Evolutionary conservation across 2,329 filamentous ascomycete species (phyloP), one percentile per base, ranked within the genome.

Genomic region (Aspergillus viridinutans): DNA sequence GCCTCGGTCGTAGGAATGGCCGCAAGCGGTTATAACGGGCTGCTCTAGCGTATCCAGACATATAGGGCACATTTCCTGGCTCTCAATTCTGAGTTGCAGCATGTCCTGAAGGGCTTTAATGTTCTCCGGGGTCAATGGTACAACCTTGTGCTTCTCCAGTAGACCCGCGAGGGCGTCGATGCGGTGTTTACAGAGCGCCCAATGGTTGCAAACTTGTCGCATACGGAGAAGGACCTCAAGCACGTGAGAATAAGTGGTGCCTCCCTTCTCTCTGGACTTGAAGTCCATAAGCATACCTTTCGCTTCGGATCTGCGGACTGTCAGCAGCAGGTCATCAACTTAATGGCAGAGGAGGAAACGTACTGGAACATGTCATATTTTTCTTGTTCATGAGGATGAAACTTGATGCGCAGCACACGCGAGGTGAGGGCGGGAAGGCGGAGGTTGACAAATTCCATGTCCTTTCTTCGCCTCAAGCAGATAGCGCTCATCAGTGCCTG

Each of bases 191-290:
- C 90, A 90, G 10, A 97, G 81, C 8, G 88, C 87, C 90, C 90
- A 95, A 70, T 96, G 92, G 62, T 93, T 92, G 74, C 92, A 96
- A 70, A 89, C 83, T 74, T 96, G 92, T 20, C 92, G 85, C 63
- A 96, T 83, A 12, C 92, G 86, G 5, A 96, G 83, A 4, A 96
- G 80, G 17, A 92, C 84, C 72, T 96, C 91, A 10, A 96, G 81
- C 1, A 96, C 81, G 65, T 88, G 84, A 8, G 88, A 85, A 68
- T 94, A 95, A 1, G 81, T 81, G 2, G 84, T 79, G 64, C 80
- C 72, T 43, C 75, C 75, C 61, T 72, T 67, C 65, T 72, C 70
- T 64, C 67, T 78, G 61, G 66, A 72, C 59, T 84, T 82, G 71
- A 83, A 89, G 9, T 84, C 78, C 53, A 83, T 77, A 5, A 92